phyloP scores from a whole-genome alignment of 306 rosid genomes.

The Quercus mongolica region DNA sequence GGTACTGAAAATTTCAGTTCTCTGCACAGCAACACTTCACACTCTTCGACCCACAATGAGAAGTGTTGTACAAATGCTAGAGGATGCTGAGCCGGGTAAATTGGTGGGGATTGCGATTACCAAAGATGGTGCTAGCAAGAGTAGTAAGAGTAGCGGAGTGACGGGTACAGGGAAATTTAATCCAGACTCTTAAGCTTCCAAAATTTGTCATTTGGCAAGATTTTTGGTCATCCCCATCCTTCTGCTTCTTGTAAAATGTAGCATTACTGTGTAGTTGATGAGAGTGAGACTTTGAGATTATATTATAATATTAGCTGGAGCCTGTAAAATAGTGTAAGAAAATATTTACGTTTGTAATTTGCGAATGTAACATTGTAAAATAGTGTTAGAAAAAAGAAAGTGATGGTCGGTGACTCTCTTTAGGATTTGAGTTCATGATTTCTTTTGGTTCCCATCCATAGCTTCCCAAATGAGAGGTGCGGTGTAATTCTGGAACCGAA shows the following conservation, averaged over 20 bases:
- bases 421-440: neutral
- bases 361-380: neutral
- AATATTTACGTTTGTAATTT: neutral
- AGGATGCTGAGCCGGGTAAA: slow-evolving; percentile 62
- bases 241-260: neutral
- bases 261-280: neutral
- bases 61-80: slow-evolving; percentile 79
- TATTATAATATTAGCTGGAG: neutral
- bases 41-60: slow-evolving; percentile 77
- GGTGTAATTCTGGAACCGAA: neutral
- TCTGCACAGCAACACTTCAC: slow-evolving; percentile 66
- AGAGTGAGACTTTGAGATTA: neutral
- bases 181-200: neutral
- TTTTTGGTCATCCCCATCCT: neutral
- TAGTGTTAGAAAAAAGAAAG: neutral
- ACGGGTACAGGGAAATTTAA: slow-evolving; percentile 16
- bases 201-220: neutral
- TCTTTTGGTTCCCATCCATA: neutral
- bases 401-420: neutral
- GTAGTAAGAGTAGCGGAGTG: slow-evolving; percentile 23
- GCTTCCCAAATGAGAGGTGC: neutral
- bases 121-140: slow-evolving; percentile 48
- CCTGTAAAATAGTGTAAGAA: neutral
- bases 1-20: slow-evolving; percentile 60
- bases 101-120: slow-evolving; percentile 49